Percentiles rank a stretch among this genome's conserved stretches.
phyloP scores from a whole-genome alignment of 2,329 filamentous ascomycete species.

The Pseudogymnoascus sp. region DNA sequence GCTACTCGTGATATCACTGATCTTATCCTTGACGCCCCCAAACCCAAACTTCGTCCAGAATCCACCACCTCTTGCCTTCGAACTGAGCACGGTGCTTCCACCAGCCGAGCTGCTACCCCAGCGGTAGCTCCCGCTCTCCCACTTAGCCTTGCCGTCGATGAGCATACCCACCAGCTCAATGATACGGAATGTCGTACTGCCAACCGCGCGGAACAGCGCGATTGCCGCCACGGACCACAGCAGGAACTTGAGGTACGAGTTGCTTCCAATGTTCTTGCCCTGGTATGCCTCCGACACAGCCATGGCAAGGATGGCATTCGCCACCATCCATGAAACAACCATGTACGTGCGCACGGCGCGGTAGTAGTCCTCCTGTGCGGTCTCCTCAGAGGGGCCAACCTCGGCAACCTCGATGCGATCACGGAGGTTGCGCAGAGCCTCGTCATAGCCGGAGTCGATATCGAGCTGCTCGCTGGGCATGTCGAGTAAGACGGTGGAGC shows the following conservation, averaged over 20 bases:
- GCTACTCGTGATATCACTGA: constrained; percentile 20
- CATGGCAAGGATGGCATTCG: constrained; percentile 91
- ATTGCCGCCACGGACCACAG: constrained; percentile 84
- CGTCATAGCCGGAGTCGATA: constrained; percentile 95
- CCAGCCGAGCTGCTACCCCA: neutral
- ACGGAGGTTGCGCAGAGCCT: constrained; percentile 89
- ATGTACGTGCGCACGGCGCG: constrained; percentile 95
- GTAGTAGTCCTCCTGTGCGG: constrained; percentile 98
- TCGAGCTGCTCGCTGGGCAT: constrained; percentile 98
- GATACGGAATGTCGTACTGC: constrained; percentile 71
- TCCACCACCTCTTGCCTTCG: constrained; percentile 26
- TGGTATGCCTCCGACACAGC: constrained; percentile 80
- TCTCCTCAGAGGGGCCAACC: constrained; percentile 58
- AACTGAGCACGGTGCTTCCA: constrained; percentile 17
- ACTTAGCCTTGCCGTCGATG: constrained; percentile 69
- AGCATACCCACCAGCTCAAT: constrained; percentile 78
- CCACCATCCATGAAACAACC: constrained; percentile 89
- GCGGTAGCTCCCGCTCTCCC: constrained; percentile 10
- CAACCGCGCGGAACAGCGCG: constrained; percentile 81
- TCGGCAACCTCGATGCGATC: constrained; percentile 78
- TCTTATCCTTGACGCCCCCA: constrained; percentile 20
- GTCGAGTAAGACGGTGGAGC: constrained; percentile 80
- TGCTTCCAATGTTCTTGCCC: constrained; percentile 62
- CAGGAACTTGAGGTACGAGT: constrained; percentile 88
- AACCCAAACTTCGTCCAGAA: constrained; percentile 19